Percentiles rank a stretch among this genome's conserved stretches.
These are phyloP conservation scores for Lasiodiplodia hormozganensis DNA, from an alignment of 2,329 filamentous ascomycete species.

Conservation along the genomic window DNA sequence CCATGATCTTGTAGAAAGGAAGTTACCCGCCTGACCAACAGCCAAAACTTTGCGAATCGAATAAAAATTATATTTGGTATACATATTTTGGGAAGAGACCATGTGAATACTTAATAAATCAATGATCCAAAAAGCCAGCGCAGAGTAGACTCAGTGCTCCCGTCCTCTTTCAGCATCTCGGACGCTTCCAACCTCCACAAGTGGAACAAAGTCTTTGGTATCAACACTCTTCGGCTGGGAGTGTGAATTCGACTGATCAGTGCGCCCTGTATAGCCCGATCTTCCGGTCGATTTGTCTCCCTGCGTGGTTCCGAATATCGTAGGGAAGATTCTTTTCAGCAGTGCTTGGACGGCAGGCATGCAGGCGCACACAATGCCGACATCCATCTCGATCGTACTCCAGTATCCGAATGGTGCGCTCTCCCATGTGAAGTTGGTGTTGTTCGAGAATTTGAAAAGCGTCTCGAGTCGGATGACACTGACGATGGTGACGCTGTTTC, in stretches of 20 bases:
- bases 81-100: background rate
- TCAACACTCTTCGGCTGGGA: background rate
- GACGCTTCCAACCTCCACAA: background rate
- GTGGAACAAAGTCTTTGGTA: slow-evolving; percentile 12
- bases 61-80: background rate
- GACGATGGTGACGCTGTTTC: slow-evolving; percentile 48
- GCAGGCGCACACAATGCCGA: slow-evolving; percentile 55
- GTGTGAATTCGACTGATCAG: background rate
- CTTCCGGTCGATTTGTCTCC: background rate
- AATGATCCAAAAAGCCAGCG: background rate
- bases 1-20: background rate
- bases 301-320: background rate
- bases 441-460: slow-evolving; percentile 51
- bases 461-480: slow-evolving; percentile 52
- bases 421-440: slow-evolving; percentile 47
- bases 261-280: background rate
- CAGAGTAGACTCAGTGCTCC: background rate
- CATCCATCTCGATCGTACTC: slow-evolving; percentile 52
- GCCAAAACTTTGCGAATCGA: background rate
- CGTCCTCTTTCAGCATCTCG: background rate
- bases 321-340: slow-evolving; percentile 6
- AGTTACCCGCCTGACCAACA: background rate
- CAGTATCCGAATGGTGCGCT: slow-evolving; percentile 38
- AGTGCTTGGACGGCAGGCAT: slow-evolving; percentile 42
- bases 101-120: background rate